Conservation (phyloP, 2,329 filamentous ascomycete genomes). For the Pseudogymnoascus sp. region DNA sequence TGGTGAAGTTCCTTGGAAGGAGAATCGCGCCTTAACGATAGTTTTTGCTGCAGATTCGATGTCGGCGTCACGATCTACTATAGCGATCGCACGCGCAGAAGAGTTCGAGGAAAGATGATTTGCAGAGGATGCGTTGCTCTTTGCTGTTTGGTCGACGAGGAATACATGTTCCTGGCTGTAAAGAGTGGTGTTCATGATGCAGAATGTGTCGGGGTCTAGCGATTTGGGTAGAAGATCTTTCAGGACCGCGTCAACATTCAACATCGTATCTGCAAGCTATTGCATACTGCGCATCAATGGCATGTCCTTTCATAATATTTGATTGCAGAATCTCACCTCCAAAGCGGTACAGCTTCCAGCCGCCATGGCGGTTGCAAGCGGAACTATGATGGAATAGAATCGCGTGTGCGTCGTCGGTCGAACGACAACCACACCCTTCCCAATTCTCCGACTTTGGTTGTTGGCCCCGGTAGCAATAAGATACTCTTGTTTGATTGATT, state of each 20-base stretch:
- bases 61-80: conserved; percentile 54
- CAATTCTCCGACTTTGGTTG: conserved; percentile 27
- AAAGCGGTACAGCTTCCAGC: conserved; percentile 44
- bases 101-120: conserved; percentile 31
- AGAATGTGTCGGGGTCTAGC: conserved; percentile 42
- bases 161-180: conserved; percentile 18
- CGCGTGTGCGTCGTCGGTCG: conserved; percentile 39
- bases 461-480: conserved; percentile 33
- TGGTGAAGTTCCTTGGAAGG: conserved; percentile 46
- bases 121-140: conserved; percentile 10
- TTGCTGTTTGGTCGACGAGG: conserved; percentile 13
- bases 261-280: conserved; percentile 11
- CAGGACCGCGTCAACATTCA: conserved; percentile 35
- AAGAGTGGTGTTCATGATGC: conserved; percentile 30
- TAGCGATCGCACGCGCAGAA: conserved; percentile 38
- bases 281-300: background rate
- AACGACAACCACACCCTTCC: conserved; percentile 39
- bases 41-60: conserved; percentile 43
- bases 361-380: conserved; percentile 39
- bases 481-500: conserved; percentile 35
- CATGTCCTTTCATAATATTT: background rate
- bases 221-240: conserved; percentile 31
- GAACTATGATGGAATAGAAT: conserved; percentile 38
- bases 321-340: conserved; percentile 31
- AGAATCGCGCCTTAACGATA: conserved; percentile 47